Conservation (phyloP, 768 basidiomycete genomes). For the Macrocybe gigantea region DNA sequence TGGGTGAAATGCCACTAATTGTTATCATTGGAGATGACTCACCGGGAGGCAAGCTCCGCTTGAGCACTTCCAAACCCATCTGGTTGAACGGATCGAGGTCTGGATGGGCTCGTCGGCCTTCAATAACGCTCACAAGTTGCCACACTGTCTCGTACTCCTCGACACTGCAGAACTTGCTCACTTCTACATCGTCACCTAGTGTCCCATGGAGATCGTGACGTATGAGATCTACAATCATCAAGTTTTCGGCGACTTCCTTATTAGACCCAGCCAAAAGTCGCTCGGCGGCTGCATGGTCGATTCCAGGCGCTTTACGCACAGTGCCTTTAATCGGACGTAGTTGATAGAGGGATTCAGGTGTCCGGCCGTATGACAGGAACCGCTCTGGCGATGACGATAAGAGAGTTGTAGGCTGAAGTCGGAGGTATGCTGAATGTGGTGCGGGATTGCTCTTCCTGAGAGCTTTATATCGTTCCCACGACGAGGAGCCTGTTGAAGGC, state of each 20-base stretch:
- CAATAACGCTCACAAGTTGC: conserved; percentile 92
- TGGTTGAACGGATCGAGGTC: conserved; percentile 35
- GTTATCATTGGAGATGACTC: conserved; percentile 7
- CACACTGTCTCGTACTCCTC: conserved; percentile 95
- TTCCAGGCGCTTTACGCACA: conserved; percentile 59
- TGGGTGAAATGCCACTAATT: background rate
- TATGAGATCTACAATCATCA: conserved; percentile 98
- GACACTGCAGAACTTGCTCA: conserved; percentile 79
- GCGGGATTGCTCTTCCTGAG: conserved; percentile 80
- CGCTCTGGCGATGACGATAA: conserved; percentile 90
- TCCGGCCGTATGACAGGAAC: conserved; percentile 76
- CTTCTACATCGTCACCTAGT: conserved; percentile 75
- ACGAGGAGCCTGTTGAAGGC: conserved; percentile 29
- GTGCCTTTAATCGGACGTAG: conserved; percentile 96
- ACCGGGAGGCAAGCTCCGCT: conserved; percentile 84
- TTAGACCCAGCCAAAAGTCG: conserved; percentile 53
- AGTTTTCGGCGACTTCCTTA: conserved; percentile 94
- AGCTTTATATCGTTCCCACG: conserved; percentile 71
- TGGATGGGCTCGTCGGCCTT: conserved; percentile 47
- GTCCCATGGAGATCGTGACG: conserved; percentile 86
- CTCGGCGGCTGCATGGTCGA: conserved; percentile 63
- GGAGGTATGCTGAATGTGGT: conserved; percentile 79
- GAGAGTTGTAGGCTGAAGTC: conserved; percentile 70
- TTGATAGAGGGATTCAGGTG: conserved; percentile 62
- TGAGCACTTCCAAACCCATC: conserved; percentile 75